Base-by-base conservation (phyloP, 352 stramenopile genomes). In the Phytophthora foliorum region DNA sequence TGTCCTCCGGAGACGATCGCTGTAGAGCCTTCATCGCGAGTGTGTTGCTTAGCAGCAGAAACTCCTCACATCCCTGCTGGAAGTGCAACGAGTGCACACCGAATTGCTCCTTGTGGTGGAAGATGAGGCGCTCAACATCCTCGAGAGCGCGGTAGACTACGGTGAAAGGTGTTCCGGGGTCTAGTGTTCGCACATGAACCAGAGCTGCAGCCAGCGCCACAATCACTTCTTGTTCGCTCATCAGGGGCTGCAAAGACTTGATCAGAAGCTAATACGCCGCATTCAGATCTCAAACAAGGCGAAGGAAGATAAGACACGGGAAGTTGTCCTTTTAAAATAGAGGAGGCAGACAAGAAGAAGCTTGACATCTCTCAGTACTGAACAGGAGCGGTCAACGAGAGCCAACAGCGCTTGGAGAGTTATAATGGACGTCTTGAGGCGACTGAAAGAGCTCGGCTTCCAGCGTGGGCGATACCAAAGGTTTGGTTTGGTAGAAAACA, bases 31-130 rank as follows among this genome's bases (percentile, higher is more conserved):
- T 77, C 74, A 92, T 90, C 7, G 80, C 77, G 0, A 80, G 63
- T 10, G 80, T 81, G 58, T 89, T 92, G 63, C 71, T 88, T n/a
- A 87, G 66, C 3, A 92, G 59, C 24, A 90, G 49, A 45, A 87
- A 88, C 63, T 92, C 84, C 48, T 92, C 75, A 24, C 76, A 86
- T 1, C 80, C 82, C 50, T 84, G 78, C 52, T 90, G 82, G 60
- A 89, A 90, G 19, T 69, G 52, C 36, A 63, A 41, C 31, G 67
- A 85, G 34, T 58, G 16, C 22, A 81, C 55, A 2, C 80, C 80
- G 41, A 81, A 88, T 10, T 31, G 53, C 32, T 81, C 73, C 55
- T 88, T 90, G 69, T 88, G 76, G 1, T 66, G 36, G 34, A 87
- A 87, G 32, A 90, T 62, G 17, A 74, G 50, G 8, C 76, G 58